Conservation (phyloP, 2,329 filamentous ascomycete species). For the Rhynchosporium agropyri region DNA sequence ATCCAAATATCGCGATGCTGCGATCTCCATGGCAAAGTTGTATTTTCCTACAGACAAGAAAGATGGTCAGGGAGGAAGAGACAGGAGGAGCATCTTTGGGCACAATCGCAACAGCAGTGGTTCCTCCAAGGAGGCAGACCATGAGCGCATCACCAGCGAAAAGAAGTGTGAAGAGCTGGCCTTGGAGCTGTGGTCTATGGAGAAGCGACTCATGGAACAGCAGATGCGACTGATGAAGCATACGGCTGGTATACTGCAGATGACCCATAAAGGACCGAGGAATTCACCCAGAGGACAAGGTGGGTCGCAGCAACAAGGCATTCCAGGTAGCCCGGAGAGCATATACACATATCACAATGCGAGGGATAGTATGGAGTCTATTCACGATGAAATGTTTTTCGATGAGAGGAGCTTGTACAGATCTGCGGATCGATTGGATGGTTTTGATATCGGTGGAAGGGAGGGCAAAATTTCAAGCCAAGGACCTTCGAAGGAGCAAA, state of each 20-base stretch:
- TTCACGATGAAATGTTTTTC: constrained; percentile 64
- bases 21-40: constrained; percentile 80
- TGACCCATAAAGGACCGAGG: constrained; percentile 78
- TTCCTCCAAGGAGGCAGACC: constrained; percentile 60
- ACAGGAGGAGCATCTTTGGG: constrained; percentile 53
- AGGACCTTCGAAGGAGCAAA: constrained; percentile 39
- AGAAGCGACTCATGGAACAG: constrained; percentile 74
- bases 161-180: constrained; percentile 85
- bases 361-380: constrained; percentile 58
- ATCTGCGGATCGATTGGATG: constrained; percentile 66
- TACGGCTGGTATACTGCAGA: constrained; percentile 87
- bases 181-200: constrained; percentile 75
- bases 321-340: constrained; percentile 77
- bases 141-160: constrained; percentile 73
- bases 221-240: constrained; percentile 82
- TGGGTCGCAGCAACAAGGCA: constrained; percentile 49
- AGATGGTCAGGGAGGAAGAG: constrained; percentile 51
- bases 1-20: constrained; percentile 91
- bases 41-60: constrained; percentile 67
- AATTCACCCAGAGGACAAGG: constrained; percentile 48
- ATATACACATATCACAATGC: constrained; percentile 69
- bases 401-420: constrained; percentile 77
- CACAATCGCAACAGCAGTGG: constrained; percentile 46
- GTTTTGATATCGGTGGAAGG: constrained; percentile 40
- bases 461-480: constrained; percentile 26